Evolutionary conservation across 768 basidiomycete species (phyloP), one percentile per base, ranked within the genome.

Genomic region (Tephrocybe sp.): DNA sequence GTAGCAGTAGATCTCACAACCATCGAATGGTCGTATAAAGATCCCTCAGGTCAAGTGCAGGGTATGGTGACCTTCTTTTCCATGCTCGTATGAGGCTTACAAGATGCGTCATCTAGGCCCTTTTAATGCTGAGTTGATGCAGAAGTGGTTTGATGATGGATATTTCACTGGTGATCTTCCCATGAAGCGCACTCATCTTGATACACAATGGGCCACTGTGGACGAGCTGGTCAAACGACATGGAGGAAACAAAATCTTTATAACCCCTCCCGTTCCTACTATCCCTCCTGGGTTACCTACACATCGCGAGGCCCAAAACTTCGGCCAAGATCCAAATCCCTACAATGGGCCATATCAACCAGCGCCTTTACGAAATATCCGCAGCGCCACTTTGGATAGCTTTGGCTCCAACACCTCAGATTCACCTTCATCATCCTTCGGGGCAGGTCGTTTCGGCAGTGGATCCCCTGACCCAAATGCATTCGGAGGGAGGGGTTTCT

Each of bases 41-140:
- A 97, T 63, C 93, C 92, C 16, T 82, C 88, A 57, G 92, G 94
- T n/a, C 81, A 87, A 51, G 72, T 94, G 34, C 94, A 97, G 82
- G 94, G 93, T 91, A 58, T 56, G 69, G 57, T 5, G 33, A 38
- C 22, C n/a, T 21, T 18, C 22, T 29, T 50, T 45, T 33, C n/a
- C 16, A 36, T 46, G 33, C 12, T 36, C 42, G 37, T 55, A 10
- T 53, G 41, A 49, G n/a, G 27, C 39, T 50, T 42, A 36, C 30
- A 33, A 27, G 46, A 51, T 23, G 10, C 33, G 30, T 34, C 39
- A 16, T 57, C 16, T 54, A 95, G 93, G 94, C 50, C 93, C 94
- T 4, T 97, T 95, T 76, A 78, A 78, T 38, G 91, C 91, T 22
- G 82, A 86, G 53, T 58, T 88, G 47, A 95, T 97, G 94, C 93